These are phyloP conservation scores for Talaromyces sp. DNA, from an alignment of 2,329 filamentous ascomycete genomes.

Conservation along the genomic window DNA sequence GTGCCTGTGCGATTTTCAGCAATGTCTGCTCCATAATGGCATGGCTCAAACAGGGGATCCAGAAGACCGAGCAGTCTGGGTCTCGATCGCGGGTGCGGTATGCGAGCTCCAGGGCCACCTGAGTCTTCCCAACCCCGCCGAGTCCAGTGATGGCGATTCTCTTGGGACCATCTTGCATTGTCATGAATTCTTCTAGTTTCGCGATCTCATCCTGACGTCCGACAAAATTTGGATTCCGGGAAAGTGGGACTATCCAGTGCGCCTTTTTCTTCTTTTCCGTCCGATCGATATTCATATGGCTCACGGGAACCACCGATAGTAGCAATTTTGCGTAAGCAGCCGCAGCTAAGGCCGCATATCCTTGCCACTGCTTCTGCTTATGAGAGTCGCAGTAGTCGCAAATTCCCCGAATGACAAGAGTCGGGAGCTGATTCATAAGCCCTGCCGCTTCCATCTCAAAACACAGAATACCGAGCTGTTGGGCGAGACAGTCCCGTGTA, in stretches of 20 bases:
- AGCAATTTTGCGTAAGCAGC: slow-evolving; percentile 24
- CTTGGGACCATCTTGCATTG: neutral
- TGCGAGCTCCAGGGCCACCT: neutral
- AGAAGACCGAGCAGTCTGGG: neutral
- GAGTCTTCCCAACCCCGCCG: neutral
- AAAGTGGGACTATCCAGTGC: slow-evolving; percentile 18
- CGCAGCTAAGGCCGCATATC: slow-evolving; percentile 29
- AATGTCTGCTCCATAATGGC: slow-evolving; percentile 4
- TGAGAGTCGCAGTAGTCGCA: slow-evolving; percentile 36
- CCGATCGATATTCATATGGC: neutral
- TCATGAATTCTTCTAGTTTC: slow-evolving; percentile 11
- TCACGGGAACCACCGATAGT: neutral
- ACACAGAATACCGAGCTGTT: slow-evolving; percentile 22
- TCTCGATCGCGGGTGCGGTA: neutral
- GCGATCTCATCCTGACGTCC: slow-evolving; percentile 18
- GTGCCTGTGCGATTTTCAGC: neutral
- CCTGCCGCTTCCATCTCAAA: slow-evolving; percentile 26
- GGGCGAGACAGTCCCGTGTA: neutral
- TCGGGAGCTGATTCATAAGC: slow-evolving; percentile 28
- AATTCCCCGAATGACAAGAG: slow-evolving; percentile 38
- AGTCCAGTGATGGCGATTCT: slow-evolving; percentile 10
- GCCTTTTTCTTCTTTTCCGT: neutral
- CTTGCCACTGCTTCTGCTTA: slow-evolving; percentile 37
- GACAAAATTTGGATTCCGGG: slow-evolving; percentile 15
- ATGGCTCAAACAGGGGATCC: neutral